Percentiles rank a stretch among this genome's conserved stretches.
Conservation (phyloP, 106 monocot genomes). For the Phalaenopsis aphrodite region DNA sequence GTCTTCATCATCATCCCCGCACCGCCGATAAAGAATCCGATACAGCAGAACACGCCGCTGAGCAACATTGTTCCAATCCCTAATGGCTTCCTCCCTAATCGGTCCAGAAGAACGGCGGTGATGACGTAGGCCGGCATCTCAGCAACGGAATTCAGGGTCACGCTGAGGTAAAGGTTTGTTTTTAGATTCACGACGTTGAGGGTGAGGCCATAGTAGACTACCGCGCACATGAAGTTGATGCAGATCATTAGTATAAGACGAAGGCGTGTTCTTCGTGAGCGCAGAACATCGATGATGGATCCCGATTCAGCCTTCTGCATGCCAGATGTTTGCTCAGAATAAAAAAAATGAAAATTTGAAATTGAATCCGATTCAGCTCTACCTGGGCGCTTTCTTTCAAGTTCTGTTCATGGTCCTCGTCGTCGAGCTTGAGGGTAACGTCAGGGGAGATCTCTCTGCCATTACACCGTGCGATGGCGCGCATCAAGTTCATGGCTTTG, state of each 20-base stretch:
- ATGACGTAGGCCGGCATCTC: constrained; percentile 72
- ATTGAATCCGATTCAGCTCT: no score
- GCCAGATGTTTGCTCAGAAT: no score
- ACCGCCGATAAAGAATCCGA: constrained; percentile 19
- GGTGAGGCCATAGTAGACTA: constrained; percentile 85
- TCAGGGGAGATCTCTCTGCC: constrained; percentile 19
- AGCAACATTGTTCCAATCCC: constrained; percentile 55
- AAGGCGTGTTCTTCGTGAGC: constrained; percentile 37
- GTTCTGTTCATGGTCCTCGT: constrained; percentile 16
- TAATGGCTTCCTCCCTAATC: constrained; percentile 58
- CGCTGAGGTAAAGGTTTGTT: constrained; percentile 68
- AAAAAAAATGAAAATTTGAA: no score
- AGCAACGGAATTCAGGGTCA: constrained; percentile 51
- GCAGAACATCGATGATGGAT: constrained; percentile 51
- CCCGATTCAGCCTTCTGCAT: constrained; percentile 13
- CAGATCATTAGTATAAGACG: constrained; percentile 43
- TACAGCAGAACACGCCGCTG: constrained; percentile 49
- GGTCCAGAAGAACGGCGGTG: constrained; percentile 40
- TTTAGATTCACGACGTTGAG: constrained; percentile 87
- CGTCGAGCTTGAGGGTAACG: constrained; percentile 40
- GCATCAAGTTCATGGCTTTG: constrained; percentile 52
- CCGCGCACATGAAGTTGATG: constrained; percentile 55
- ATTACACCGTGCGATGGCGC: constrained; percentile 36
- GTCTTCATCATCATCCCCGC: constrained; percentile 16
- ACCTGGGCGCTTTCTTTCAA: not conserved